Conservation (phyloP, 139 green algal genomes). For the Tetradesmus obliquus region DNA sequence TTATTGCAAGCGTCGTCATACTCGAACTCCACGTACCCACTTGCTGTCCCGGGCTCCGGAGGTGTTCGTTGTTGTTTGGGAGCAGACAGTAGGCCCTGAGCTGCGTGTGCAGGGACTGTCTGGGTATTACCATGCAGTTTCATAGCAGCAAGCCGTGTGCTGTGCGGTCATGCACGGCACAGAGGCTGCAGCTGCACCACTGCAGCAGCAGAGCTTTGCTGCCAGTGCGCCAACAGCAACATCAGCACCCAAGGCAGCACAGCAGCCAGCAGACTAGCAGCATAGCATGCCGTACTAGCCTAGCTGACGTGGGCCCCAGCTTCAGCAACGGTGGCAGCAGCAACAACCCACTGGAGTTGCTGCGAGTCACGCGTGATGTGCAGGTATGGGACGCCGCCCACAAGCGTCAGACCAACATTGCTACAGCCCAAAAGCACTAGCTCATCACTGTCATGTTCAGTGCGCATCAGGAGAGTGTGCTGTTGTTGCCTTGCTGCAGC, state of each 20-base stretch:
- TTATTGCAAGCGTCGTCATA: not conserved
- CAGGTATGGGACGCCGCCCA: not conserved
- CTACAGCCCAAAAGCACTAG: too few species aligned
- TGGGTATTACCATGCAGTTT: not conserved
- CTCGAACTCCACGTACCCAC: not conserved
- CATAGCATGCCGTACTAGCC: constrained; percentile 11
- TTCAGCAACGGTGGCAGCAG: constrained; percentile 1
- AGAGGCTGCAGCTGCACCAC: not conserved
- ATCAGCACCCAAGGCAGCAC: not conserved
- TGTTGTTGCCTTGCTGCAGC: too few species aligned
- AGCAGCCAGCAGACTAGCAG: not conserved
- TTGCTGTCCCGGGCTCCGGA: not conserved
- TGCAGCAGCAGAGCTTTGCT: not conserved
- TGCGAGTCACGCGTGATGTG: constrained; percentile 45
- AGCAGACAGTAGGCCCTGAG: not conserved
- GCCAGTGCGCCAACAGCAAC: not conserved
- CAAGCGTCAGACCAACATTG: too few species aligned
- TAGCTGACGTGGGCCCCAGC: not conserved
- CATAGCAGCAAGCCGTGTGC: not conserved
- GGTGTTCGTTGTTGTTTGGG: not conserved
- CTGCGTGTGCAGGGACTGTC: not conserved
- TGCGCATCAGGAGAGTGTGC: too few species aligned
- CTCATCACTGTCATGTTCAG: too few species aligned
- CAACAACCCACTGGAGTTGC: constrained; percentile 52
- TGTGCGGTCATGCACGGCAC: not conserved